Base-by-base conservation (phyloP, 2,329 filamentous ascomycete genomes). In the Fusarium vanettenii region DNA sequence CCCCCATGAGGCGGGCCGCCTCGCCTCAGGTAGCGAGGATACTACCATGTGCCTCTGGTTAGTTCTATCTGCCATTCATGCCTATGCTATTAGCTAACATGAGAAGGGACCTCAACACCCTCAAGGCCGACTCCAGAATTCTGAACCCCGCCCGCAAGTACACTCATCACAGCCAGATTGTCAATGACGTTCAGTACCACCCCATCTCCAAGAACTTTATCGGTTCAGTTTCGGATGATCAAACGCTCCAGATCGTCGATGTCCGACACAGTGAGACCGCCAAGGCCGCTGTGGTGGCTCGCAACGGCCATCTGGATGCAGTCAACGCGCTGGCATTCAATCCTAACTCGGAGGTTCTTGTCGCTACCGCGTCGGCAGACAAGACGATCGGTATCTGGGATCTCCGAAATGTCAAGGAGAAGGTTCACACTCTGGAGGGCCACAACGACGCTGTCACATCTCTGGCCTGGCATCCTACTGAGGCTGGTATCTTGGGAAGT, bases 261-360 rank as follows among this genome's bases (percentile, higher is more conserved):
- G 89, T 93, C n/a, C 93, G 97, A 78, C 89, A 90, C 80, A 81
- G 88, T 33, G 89, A 91, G 65, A 92, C 88, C 64, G 91, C 90
- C 72, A 90, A 89, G 74, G 91, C 94, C 1, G 91, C 94, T 6
- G 89, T 93, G 60, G 89, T 92, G 43, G 93, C 91, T 20, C 87
- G 90, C 73, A 88, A 91, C 59, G 95, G 95, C 11, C 97, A 99
- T 81, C 89, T 89, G 10, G 97, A 98, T 82, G 96, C 96, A 20
- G 95, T 99, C 83, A 99, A 99, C 82, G 93, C 95, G n/a, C 87
- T 99, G 29, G 92, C 97, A 0, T 99, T 98, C 86, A 98, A 98
- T 80, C 95, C 95, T 0, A 92, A 92, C 35, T 93, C 93, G n/a
- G 96, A 99, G 81, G 94, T 93, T 39, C 89, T 98, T 41, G 88